These are phyloP conservation scores for Herpetospermum pedunculosum DNA, from an alignment of 306 rosid species.

Conservation along the genomic window DNA sequence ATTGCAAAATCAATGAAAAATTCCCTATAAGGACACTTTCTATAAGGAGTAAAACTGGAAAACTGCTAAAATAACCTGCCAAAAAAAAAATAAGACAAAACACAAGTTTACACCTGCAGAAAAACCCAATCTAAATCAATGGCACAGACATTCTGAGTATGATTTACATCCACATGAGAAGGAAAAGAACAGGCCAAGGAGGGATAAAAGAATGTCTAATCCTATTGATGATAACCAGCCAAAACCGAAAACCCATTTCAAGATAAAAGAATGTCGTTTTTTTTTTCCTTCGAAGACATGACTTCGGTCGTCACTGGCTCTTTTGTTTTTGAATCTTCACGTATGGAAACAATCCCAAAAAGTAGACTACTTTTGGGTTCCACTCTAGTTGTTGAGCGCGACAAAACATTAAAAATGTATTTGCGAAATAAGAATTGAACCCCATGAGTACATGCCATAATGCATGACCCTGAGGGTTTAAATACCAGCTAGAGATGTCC, in stretches of 20 bases:
- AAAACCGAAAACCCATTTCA: constrained; percentile 4
- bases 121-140: constrained; percentile 8
- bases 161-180: constrained; percentile 11
- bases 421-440: constrained; percentile 57
- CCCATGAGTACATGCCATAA: constrained; percentile 76
- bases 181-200: not conserved
- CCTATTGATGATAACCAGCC: not conserved
- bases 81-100: not conserved
- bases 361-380: constrained; percentile 46
- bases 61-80: not conserved
- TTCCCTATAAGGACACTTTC: not conserved
- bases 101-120: constrained; percentile 6
- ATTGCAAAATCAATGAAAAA: not conserved
- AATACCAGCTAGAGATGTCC: constrained; percentile 39
- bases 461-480: constrained; percentile 85
- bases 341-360: constrained; percentile 57
- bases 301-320: constrained; percentile 35
- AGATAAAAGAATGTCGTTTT: constrained; percentile 5
- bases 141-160: not conserved
- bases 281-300: not conserved
- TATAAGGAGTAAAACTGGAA: not conserved
- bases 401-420: constrained; percentile 83
- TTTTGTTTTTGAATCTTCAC: constrained; percentile 66
- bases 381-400: constrained; percentile 68
- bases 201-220: constrained; percentile 12